These are phyloP conservation scores for Corylus avellana DNA, from an alignment of 306 rosid genomes.

Conservation along the genomic window DNA sequence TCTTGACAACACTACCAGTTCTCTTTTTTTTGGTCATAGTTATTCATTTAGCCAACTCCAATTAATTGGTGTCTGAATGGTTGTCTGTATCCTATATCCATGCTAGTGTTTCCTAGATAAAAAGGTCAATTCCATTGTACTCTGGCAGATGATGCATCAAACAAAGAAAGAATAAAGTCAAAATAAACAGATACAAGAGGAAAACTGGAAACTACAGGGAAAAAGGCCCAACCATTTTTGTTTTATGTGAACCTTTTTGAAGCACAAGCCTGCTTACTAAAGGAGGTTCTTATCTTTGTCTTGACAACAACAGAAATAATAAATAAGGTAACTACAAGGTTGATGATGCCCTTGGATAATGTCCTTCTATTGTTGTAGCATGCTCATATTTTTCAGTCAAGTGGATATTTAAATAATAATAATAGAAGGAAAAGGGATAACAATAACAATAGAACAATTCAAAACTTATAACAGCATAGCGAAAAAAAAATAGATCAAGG, in stretches of 20 bases:
- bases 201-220: neutral
- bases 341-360: no score
- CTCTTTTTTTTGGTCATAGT: neutral
- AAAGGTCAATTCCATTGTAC: neutral
- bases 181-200: no score
- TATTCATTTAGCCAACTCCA: neutral
- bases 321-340: no score
- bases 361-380: neutral
- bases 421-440: conserved; percentile 1
- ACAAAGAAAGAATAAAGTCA: neutral
- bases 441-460: conserved; percentile 11
- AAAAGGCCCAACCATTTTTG: no score
- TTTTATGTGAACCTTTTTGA: no score
- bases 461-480: conserved; percentile 1
- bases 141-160: neutral
- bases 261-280: no score
- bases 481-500: neutral
- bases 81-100: neutral
- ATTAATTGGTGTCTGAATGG: neutral
- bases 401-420: neutral
- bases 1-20: neutral
- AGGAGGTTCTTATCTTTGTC: no score
- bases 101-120: neutral
- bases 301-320: no score
- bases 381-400: neutral